Base-by-base conservation (phyloP, 2,329 filamentous ascomycete species). In the Laburnicola sp. region DNA sequence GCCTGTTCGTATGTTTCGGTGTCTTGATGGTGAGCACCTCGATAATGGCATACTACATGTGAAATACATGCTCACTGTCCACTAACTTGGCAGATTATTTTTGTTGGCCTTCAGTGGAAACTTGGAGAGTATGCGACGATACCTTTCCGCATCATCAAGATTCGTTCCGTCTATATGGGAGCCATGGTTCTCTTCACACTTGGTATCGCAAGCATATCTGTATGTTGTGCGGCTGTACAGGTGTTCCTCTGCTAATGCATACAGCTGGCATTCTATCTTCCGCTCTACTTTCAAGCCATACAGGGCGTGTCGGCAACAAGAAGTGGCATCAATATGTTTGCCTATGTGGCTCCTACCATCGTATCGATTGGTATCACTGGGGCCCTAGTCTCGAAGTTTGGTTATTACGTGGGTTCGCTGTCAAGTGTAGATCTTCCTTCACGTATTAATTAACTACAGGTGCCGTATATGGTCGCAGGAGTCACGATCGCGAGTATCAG, bases 1-100 rank as follows among this genome's bases (percentile, higher is more conserved):
- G 68, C 0, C 63, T 78, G 2, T 81, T 79, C 62, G 69, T 77
- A 7, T 54, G 78, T 2, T 76, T 76, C 16, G 78, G 69, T 0
- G 64, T 79, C 7, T 23, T 44, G 16, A 34, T 44, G n/a, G 30
- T 34, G 7, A 26, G 16, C 10, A n/a, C n/a, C 28, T 6, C 10
- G 28, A 6, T 30, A 5, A 6, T 30, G 28, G 10, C 5, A 5
- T 10, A 30, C 28, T 6, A 30, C 10, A 10, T 30, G 10, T 10
- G 10, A 10, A 30, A 30, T 10, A 30, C 5, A 30, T 6, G 10
- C 28, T 30, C 10, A 30, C 5, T 30, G 28, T 30, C 10, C 28
- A 30, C 10, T 30, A 5, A n/a, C 28, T 10, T 30, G 6, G 10
- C 10, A 30, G 28, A 30, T 30, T 35, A 45, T 68, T 2, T 81